A percentile compares a stretch with the other conserved stretches of the same genome.
Evolutionary conservation across 768 basidiomycete genomes (phyloP).

Genomic region (Peribolospora baueri): DNA sequence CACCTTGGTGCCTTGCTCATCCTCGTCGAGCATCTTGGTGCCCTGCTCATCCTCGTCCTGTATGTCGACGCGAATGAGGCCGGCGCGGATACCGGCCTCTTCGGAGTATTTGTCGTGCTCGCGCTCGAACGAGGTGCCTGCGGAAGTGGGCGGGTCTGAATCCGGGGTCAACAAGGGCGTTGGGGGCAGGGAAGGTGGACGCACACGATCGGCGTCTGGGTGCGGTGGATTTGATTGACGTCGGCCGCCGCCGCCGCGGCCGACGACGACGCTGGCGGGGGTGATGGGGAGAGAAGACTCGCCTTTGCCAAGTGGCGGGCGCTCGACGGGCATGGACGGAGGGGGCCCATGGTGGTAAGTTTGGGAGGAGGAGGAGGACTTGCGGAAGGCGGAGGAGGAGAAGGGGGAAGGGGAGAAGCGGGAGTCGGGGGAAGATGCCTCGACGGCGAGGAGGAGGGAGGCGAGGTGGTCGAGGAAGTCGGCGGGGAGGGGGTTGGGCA

Average conservation of each 20-base stretch:
- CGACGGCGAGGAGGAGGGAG: conserved; percentile 15
- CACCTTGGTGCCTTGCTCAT: neutral
- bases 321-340: too few relatives aligned
- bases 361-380: neutral
- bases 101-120: conserved; percentile 2
- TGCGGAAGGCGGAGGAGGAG: neutral
- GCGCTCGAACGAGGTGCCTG: neutral
- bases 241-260: too few relatives aligned
- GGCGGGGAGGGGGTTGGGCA: conserved; percentile 11
- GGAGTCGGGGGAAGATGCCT: conserved; percentile 8
- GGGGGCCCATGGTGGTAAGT: too few relatives aligned
- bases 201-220: too few relatives aligned
- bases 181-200: too few relatives aligned
- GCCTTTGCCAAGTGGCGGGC: too few relatives aligned
- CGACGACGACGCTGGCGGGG: too few relatives aligned
- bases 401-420: conserved; percentile 4
- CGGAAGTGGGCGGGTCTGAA: neutral
- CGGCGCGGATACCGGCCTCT: conserved; percentile 11
- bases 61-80: conserved; percentile 7
- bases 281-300: too few relatives aligned
- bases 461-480: conserved; percentile 10
- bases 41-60: conserved; percentile 1
- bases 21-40: neutral
- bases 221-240: too few relatives aligned
- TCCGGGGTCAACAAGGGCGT: too few relatives aligned